These are phyloP conservation scores for Multifurca ochricompacta DNA, from an alignment of 768 basidiomycete genomes.

Conservation along the genomic window DNA sequence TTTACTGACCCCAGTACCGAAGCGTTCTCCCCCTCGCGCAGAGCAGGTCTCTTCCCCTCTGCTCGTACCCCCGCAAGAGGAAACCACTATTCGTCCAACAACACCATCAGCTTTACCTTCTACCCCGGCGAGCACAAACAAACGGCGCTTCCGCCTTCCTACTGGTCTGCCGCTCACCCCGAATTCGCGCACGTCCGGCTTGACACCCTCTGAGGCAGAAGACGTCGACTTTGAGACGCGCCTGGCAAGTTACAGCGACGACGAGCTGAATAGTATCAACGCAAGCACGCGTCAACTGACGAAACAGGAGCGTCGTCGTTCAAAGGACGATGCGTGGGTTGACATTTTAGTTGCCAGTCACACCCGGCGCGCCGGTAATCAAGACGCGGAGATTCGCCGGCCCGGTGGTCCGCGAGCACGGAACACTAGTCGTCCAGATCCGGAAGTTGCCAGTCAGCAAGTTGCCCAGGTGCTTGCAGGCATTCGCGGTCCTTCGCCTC, in stretches of 20 bases:
- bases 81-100: constrained; percentile 5
- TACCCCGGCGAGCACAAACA: constrained; percentile 31
- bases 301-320: constrained; percentile 35
- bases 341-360: constrained; percentile 70
- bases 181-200: constrained; percentile 38
- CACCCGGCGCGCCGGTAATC: constrained; percentile 42
- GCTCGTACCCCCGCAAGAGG: background rate
- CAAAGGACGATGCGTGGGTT: constrained; percentile 75
- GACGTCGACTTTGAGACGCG: constrained; percentile 79
- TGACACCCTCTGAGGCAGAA: constrained; percentile 69
- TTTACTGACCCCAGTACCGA: background rate
- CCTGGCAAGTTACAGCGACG: constrained; percentile 53
- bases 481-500: constrained; percentile 33
- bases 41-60: constrained; percentile 3
- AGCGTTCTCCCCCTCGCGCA: background rate
- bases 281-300: constrained; percentile 23
- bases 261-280: constrained; percentile 26
- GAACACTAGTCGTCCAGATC: constrained; percentile 43
- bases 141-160: constrained; percentile 52
- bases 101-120: too few relatives aligned
- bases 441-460: constrained; percentile 66
- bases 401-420: constrained; percentile 24
- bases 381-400: constrained; percentile 40
- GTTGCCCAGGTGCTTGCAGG: constrained; percentile 64
- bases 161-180: constrained; percentile 45